Percentiles rank a stretch among this genome's conserved stretches.
phyloP scores from a whole-genome alignment of 1,284 basidiomycete species.

The Mycena citricolor region DNA sequence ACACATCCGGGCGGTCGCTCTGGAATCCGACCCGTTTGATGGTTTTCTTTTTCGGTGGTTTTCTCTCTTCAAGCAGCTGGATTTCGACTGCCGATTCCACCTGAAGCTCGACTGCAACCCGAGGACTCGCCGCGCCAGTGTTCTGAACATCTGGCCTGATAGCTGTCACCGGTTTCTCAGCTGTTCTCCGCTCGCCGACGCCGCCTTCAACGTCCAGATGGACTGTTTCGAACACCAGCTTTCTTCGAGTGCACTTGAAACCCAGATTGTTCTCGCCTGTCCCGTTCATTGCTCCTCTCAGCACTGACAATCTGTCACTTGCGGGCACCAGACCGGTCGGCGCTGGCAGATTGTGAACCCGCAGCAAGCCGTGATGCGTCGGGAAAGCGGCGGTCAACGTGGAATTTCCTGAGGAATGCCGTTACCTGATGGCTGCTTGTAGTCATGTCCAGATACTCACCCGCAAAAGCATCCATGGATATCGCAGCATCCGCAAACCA shows the following conservation, averaged over 20 bases:
- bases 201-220: constrained; percentile 94
- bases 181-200: constrained; percentile 81
- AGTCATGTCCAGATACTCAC: constrained; percentile 43
- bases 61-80: constrained; percentile 9
- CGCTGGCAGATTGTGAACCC: constrained; percentile 71
- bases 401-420: constrained; percentile 54
- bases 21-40: constrained; percentile 73
- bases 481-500: constrained; percentile 79
- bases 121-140: constrained; percentile 9
- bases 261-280: constrained; percentile 93
- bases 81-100: constrained; percentile 14
- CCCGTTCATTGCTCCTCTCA: constrained; percentile 61
- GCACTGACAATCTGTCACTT: constrained; percentile 72
- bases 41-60: constrained; percentile 28
- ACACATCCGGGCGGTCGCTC: constrained; percentile 61
- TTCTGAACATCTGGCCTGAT: constrained; percentile 8
- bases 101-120: constrained; percentile 8
- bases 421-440: constrained; percentile 16
- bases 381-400: constrained; percentile 69
- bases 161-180: constrained; percentile 44
- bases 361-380: constrained; percentile 80
- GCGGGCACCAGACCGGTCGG: constrained; percentile 69
- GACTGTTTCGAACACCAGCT: constrained; percentile 88
- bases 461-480: constrained; percentile 76
- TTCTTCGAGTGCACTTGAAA: constrained; percentile 89